Conservation (phyloP, 331 rosid species). For the Quercus tomentella region DNA sequence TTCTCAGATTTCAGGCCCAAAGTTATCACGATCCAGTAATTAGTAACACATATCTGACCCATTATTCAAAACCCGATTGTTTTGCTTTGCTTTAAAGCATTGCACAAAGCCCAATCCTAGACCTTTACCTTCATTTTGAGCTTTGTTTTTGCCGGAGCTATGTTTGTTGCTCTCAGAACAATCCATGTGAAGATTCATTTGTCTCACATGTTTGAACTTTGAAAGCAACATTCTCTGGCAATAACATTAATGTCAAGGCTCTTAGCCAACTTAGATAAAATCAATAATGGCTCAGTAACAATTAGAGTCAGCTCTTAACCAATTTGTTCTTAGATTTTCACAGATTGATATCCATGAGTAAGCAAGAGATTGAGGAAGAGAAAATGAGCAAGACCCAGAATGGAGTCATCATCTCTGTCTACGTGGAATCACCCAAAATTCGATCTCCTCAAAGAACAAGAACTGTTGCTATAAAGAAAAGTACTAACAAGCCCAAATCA, state of each 20-base stretch:
- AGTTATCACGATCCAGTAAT: neutral
- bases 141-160: neutral
- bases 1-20: neutral
- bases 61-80: too few relatives aligned
- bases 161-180: constrained; percentile 2
- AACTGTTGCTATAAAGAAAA: constrained; percentile 8
- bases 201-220: neutral
- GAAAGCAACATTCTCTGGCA: neutral
- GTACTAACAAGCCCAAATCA: constrained; percentile 9
- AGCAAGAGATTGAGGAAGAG: constrained; percentile 21
- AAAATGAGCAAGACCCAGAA: constrained; percentile 7
- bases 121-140: neutral
- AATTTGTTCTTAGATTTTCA: too few relatives aligned
- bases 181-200: neutral
- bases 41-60: too few relatives aligned
- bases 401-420: constrained; percentile 57
- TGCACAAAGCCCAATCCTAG: too few relatives aligned
- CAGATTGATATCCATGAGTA: neutral
- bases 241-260: neutral
- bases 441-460: constrained; percentile 4
- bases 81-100: too few relatives aligned
- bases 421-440: constrained; percentile 33
- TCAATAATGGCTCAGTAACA: too few relatives aligned
- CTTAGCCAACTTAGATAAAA: too few relatives aligned
- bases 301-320: too few relatives aligned